phyloP scores from a whole-genome alignment of 352 stramenopile species.

The Phytophthora quininea region DNA sequence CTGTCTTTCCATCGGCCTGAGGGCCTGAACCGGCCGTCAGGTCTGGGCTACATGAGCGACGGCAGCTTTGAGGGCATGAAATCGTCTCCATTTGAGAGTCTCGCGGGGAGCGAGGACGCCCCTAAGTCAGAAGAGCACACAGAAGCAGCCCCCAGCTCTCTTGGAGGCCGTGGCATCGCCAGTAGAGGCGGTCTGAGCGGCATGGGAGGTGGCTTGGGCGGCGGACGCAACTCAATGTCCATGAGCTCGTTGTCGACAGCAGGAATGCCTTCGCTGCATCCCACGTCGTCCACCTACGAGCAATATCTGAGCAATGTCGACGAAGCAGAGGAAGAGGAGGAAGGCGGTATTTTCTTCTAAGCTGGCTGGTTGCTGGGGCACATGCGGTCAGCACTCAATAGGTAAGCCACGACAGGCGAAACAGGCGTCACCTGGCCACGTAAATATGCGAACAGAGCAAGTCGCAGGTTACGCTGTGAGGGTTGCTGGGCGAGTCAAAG shows the following conservation, averaged over 20 bases:
- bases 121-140: conserved; percentile 17
- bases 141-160: conserved; percentile 15
- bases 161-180: conserved; percentile 33
- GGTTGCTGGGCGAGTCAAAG: conserved; percentile 1
- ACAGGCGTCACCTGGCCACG: conserved; percentile 6
- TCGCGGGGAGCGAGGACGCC: conserved; percentile 22
- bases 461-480: conserved; percentile 14
- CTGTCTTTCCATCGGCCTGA: conserved; percentile 38
- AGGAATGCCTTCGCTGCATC: conserved; percentile 53
- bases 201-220: conserved; percentile 20
- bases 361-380: conserved; percentile 9
- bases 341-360: conserved; percentile 89
- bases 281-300: conserved; percentile 84
- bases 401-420: conserved; percentile 15
- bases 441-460: conserved; percentile 17
- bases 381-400: conserved; percentile 15
- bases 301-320: conserved; percentile 90
- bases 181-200: conserved; percentile 27
- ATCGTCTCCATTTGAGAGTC: conserved; percentile 42
- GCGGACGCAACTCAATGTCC: conserved; percentile 78
- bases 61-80: conserved; percentile 51
- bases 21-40: conserved; percentile 22
- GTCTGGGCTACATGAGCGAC: conserved; percentile 48
- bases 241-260: conserved; percentile 83
- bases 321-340: conserved; percentile 76